Evolutionary conservation across 768 basidiomycete species (phyloP), one percentile per base, ranked within the genome.

Genomic region (Rhizopogon sp.): DNA sequence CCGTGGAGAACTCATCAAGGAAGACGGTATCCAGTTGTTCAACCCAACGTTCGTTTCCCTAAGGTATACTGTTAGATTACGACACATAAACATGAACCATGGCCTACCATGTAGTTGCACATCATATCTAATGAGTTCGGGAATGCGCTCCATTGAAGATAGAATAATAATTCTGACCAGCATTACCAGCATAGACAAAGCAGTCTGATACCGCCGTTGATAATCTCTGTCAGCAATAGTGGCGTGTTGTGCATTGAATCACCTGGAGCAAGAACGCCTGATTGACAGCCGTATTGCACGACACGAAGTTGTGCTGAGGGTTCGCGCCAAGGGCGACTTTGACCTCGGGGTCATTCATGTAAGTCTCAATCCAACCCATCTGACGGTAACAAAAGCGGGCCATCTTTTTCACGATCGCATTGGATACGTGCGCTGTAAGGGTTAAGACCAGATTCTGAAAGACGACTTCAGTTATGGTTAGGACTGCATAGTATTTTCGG

Each of bases 201-300:
- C 42, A 99, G 71, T 52, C 91, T 75, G 39, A 99, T 76, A 5
- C 93, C 95, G 41, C 84, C 81, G 50, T 93, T 80, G 43, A 99
- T 74, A 37, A 99, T 76, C 42, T 88, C 84, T 2, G 90, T 87
- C 9, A 98, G 76, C 8, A 97, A 77, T 33, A 72, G 70, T 0
- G 92, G 89, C 33, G 85, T 84, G 69, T 97, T 88, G 65, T 87
- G 90, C 79, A 89, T 83, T 8, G 84, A 83, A 65, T 98, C 96
- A 29, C 96, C 64, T 90, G 87, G 63, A 84, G 66, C 53, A 77
- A 66, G 73, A 96, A 96, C 5, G 80, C 87, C 66, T 83, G 83
- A 73, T 94, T 93, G 53, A 97, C 82, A 49, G 87, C 74, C 79
- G 77, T 79, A 61, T 85, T 92, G 71, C 90, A 93, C 20, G 79